Evolutionary conservation across 2,329 filamentous ascomycete genomes (phyloP), one percentile per base, ranked within the genome.

Genomic region (Sporothrix schenckii): DNA sequence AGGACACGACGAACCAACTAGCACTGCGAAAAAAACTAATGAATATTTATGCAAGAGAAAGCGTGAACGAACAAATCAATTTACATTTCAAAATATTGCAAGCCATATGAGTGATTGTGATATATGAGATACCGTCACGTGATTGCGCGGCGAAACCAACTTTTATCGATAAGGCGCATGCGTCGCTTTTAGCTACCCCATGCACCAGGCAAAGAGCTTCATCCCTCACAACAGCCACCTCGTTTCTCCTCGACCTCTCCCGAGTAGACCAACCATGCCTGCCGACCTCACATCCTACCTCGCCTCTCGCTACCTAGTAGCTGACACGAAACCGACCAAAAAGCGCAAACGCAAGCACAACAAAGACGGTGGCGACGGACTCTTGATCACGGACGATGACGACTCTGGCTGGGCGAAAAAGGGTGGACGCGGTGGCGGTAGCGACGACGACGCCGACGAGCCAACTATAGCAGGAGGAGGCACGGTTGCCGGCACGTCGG

Each of bases 221-320:
- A 47, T n/a, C 19, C 19, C 19, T 54, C n/a, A 44, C 21, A 7
- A 34, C 68, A 24, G 30, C 49, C 39, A 65, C 27, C 27, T 13
- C 4, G 24, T 50, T 19, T 53, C 49, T 30, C 34, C 39, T 7
- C 44, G 41, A 41, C 13, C 21, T 39, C 14, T 3, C 9, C 52
- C 54, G 6, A 30, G 4, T 34, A 9, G n/a, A 10, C 9, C n/a
- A 4, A 66, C 41, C 34, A 88, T 88, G 86, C 81, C 86, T 56
- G 83, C 83, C 72, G 85, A 88, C 75, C 86, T 97, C 74, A 90
- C 93, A 71, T 89, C 89, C 77, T 99, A 98, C 77, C 88, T 99
- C 49, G 94, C 94, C 50, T 91, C 92, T 73, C 95, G 93, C 80
- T 99, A 99, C 79, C 89, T 99, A 66, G 92, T 86, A 1, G 88